phyloP scores from a whole-genome alignment of 371 early-diverging fungal species.

The Thermomucor indicae-seudaticae region DNA sequence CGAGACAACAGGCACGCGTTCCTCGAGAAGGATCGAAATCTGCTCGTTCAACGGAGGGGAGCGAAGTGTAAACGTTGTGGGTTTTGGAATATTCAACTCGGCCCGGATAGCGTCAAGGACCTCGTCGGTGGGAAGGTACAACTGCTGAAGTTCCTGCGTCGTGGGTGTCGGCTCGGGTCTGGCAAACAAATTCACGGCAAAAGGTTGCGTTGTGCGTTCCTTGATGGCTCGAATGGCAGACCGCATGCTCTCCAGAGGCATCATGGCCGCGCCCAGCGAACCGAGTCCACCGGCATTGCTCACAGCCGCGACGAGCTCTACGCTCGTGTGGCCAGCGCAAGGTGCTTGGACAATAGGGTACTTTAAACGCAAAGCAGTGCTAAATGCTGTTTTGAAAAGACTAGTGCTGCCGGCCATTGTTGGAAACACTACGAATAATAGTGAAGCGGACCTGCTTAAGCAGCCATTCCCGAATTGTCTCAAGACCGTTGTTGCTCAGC shows the following conservation, averaged over 20 bases:
- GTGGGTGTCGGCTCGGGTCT: slow-evolving; percentile 14
- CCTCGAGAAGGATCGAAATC: slow-evolving; percentile 32
- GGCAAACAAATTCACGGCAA: slow-evolving; percentile 43
- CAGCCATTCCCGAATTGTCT: too few relatives aligned
- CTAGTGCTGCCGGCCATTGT: neutral
- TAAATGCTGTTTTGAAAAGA: slow-evolving; percentile 7
- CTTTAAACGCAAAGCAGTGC: slow-evolving; percentile 16
- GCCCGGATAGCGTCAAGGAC: slow-evolving; percentile 24
- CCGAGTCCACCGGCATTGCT: slow-evolving; percentile 43
- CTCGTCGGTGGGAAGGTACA: slow-evolving; percentile 11
- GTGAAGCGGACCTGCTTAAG: too few relatives aligned
- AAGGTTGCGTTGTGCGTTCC: slow-evolving; percentile 22
- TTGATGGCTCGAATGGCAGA: slow-evolving; percentile 30
- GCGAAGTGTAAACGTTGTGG: slow-evolving; percentile 20
- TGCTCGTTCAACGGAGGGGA: slow-evolving; percentile 39
- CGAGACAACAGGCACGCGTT: slow-evolving; percentile 36
- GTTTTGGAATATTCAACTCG: slow-evolving; percentile 22
- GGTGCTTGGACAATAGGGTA: slow-evolving; percentile 44
- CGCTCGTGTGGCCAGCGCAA: slow-evolving; percentile 35
- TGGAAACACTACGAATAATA: too few relatives aligned
- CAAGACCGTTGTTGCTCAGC: too few relatives aligned
- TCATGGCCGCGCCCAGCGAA: slow-evolving; percentile 34
- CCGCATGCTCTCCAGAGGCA: slow-evolving; percentile 23
- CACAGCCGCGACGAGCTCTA: slow-evolving; percentile 28
- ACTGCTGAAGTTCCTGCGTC: slow-evolving; percentile 19